Evolutionary conservation across 805 yeast genomes (phyloP).

Genomic region (Komagataella pseudopastoris): DNA sequence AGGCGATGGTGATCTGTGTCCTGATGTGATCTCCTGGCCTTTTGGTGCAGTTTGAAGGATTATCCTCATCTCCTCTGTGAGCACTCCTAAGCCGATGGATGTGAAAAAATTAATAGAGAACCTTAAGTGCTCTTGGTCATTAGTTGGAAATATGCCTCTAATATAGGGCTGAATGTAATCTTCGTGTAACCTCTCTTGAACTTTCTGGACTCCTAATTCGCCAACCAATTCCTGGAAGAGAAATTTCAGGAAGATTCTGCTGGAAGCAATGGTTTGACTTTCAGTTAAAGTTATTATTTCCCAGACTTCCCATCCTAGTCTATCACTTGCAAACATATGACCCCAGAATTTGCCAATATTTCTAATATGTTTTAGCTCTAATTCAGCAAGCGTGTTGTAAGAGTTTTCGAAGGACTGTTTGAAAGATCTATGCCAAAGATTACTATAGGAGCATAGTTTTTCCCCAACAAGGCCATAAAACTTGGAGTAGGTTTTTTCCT

Average conservation of each 20-base stretch:
- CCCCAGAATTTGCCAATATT: slow-evolving; percentile 83
- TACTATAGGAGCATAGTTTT: slow-evolving; percentile 36
- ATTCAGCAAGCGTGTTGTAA: slow-evolving; percentile 47
- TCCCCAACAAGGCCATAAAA: slow-evolving; percentile 71
- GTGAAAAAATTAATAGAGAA: slow-evolving; percentile 87
- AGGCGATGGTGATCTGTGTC: slow-evolving; percentile 3
- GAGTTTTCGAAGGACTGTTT: slow-evolving; percentile 35
- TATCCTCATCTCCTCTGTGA: slow-evolving; percentile 75
- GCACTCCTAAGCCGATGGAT: slow-evolving; percentile 75
- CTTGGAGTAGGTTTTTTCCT: slow-evolving; percentile 78
- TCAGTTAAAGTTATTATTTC: slow-evolving; percentile 48
- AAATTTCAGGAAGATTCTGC: slow-evolving; percentile 70
- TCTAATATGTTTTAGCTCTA: slow-evolving; percentile 60
- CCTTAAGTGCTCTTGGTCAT: slow-evolving; percentile 38
- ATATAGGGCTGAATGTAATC: slow-evolving; percentile 34
- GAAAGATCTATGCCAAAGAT: slow-evolving; percentile 47
- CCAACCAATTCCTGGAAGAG: slow-evolving; percentile 67
- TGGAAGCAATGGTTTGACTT: slow-evolving; percentile 62
- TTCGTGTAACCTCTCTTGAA: slow-evolving; percentile 38
- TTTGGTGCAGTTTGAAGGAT: slow-evolving; percentile 9
- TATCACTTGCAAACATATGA: slow-evolving; percentile 60
- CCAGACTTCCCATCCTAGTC: slow-evolving; percentile 50
- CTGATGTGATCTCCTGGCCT: slow-evolving; percentile 8
- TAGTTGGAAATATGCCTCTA: slow-evolving; percentile 50
- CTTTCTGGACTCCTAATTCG: slow-evolving; percentile 49